Evolutionary conservation across 2,329 filamentous ascomycete species (phyloP).

Genomic region (Penicillium sp.): DNA sequence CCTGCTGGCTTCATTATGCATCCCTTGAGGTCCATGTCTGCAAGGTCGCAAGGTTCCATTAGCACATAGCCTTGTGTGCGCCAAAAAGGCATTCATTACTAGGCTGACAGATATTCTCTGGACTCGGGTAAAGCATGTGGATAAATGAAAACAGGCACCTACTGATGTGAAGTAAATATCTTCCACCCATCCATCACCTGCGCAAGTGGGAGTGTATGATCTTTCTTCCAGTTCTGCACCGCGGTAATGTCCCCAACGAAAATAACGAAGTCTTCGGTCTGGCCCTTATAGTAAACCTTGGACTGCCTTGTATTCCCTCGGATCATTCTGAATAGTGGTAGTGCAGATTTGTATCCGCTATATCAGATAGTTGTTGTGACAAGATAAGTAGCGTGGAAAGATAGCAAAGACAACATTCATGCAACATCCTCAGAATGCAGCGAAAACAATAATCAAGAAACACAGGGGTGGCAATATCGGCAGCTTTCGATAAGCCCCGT

Average conservation of each 20-base stretch:
- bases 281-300: conserved; percentile 6
- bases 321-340: neutral
- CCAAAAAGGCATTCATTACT: neutral
- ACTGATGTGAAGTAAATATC: conserved; percentile 7
- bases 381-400: neutral
- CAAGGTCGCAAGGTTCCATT: neutral
- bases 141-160: neutral
- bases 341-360: neutral
- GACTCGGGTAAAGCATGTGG: neutral
- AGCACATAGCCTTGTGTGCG: neutral
- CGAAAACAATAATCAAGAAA: neutral
- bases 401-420: neutral
- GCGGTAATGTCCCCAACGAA: conserved; percentile 4
- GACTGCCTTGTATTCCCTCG: conserved; percentile 5
- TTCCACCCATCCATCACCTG: conserved; percentile 7
- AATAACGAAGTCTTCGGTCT: conserved; percentile 1
- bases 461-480: neutral
- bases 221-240: conserved; percentile 5
- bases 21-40: conserved; percentile 6
- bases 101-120: neutral
- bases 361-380: neutral
- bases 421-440: neutral
- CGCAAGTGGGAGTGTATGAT: conserved; percentile 1
- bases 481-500: neutral
- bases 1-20: conserved; percentile 7